phyloP scores from a whole-genome alignment of 768 basidiomycete genomes.

The Leccinum variicolor region DNA sequence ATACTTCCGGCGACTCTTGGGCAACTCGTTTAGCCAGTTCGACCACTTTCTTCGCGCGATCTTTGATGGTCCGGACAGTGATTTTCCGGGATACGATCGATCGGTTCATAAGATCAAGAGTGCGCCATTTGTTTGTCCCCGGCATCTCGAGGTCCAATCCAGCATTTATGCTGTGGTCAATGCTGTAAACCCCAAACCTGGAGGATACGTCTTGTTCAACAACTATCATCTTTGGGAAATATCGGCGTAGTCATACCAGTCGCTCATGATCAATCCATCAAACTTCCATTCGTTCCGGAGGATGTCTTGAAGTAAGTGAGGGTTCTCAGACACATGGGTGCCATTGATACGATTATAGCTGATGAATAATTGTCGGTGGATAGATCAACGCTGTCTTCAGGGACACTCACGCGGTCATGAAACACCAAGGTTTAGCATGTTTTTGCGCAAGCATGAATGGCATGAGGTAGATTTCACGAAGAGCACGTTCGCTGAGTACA shows the following conservation, averaged over 20 bases:
- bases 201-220: neutral
- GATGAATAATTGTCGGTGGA: neutral
- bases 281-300: conserved; percentile 74
- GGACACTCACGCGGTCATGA: conserved; percentile 58
- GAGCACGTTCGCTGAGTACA: conserved; percentile 46
- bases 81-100: conserved; percentile 61
- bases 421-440: conserved; percentile 49
- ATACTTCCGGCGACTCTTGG: conserved; percentile 59
- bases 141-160: conserved; percentile 83
- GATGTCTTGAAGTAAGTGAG: conserved; percentile 53
- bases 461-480: conserved; percentile 59
- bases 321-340: conserved; percentile 65
- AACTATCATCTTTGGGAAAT: neutral
- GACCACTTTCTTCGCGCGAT: conserved; percentile 62
- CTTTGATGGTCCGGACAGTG: conserved; percentile 59
- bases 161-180: conserved; percentile 65
- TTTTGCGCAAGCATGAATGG: conserved; percentile 61
- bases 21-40: conserved; percentile 71
- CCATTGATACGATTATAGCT: conserved; percentile 80
- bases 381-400: neutral
- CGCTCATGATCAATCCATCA: conserved; percentile 75
- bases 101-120: conserved; percentile 62
- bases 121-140: conserved; percentile 72
- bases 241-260: conserved; percentile 50
- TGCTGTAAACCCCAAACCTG: conserved; percentile 72